Percentiles rank a stretch among this genome's conserved stretches.
These are phyloP conservation scores for Venturia asperata DNA, from an alignment of 2,329 filamentous ascomycete genomes.

Conservation along the genomic window DNA sequence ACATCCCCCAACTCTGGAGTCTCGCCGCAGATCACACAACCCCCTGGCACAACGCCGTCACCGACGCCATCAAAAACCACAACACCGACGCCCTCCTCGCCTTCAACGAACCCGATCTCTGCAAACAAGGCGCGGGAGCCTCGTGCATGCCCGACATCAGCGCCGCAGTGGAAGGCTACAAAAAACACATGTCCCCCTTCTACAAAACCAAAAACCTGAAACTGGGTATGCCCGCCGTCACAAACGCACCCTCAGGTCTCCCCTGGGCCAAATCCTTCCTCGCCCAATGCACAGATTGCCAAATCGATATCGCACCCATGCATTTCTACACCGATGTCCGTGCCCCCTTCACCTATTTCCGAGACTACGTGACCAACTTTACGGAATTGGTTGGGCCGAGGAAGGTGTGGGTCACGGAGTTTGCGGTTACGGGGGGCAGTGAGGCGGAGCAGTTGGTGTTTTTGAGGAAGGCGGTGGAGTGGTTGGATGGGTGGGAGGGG, in stretches of 20 bases:
- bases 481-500: conserved; percentile 9
- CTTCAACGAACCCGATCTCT: conserved; percentile 18
- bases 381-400: not conserved
- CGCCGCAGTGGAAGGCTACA: conserved; percentile 1
- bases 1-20: conserved; percentile 14
- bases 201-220: not conserved
- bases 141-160: conserved; percentile 11
- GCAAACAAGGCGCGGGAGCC: not conserved
- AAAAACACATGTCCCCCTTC: not conserved
- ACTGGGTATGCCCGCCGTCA: conserved; percentile 12
- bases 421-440: not conserved
- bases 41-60: not conserved
- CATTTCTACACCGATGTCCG: conserved; percentile 10
- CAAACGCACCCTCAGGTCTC: conserved; percentile 11
- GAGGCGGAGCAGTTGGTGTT: not conserved
- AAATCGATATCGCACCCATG: conserved; percentile 14
- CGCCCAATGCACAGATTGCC: conserved; percentile 9
- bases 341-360: conserved; percentile 10
- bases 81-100: conserved; percentile 10
- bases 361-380: not conserved
- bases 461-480: conserved; percentile 7
- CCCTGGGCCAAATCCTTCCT: conserved; percentile 17
- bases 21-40: not conserved
- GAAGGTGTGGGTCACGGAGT: conserved; percentile 18
- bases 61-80: not conserved